A percentile compares a stretch with the other conserved stretches of the same genome.
Conservation (phyloP, 106 monocot species). For the Xerophyta viscosa region DNA sequence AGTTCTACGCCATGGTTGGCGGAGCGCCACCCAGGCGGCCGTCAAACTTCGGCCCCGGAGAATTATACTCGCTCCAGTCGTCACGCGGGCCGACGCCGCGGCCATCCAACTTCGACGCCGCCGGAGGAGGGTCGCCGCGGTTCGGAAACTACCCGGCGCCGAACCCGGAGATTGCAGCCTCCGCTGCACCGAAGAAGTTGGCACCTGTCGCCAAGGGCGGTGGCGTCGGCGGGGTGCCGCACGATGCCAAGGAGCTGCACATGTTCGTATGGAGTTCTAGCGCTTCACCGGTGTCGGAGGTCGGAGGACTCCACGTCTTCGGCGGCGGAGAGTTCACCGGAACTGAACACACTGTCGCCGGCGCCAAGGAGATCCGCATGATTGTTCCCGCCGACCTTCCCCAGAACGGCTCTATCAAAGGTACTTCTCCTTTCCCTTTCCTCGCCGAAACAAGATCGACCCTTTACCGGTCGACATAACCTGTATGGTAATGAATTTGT, state of each 20-base stretch:
- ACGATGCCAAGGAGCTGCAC: conserved; percentile 63
- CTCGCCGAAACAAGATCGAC: neutral
- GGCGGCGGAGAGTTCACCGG: conserved; percentile 37
- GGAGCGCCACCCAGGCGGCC: conserved; percentile 19
- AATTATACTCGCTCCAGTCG: conserved; percentile 53
- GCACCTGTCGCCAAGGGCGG: conserved; percentile 5
- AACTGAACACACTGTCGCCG: neutral
- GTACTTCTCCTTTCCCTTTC: conserved; percentile 7
- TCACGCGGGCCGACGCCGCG: conserved; percentile 57
- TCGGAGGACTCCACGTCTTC: conserved; percentile 39
- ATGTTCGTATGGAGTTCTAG: conserved; percentile 86
- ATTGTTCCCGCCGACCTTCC: conserved; percentile 49
- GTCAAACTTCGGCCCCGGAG: conserved; percentile 48
- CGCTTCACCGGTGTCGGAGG: conserved; percentile 57
- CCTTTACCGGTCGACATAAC: neutral
- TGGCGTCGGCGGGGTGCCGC: conserved; percentile 26
- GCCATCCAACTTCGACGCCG: conserved; percentile 50
- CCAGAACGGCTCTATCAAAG: conserved; percentile 23
- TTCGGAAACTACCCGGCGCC: conserved; percentile 13
- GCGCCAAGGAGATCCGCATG: conserved; percentile 70
- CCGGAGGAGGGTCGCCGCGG: conserved; percentile 7
- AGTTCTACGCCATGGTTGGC: conserved; percentile 45
- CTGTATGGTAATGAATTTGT: neutral
- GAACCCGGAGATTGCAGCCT: conserved; percentile 26
- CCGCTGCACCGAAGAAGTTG: conserved; percentile 5